Conservation (phyloP, 129 eudicot genomes). For the sunflower (Helianthus annuus) region HanXRQr2.0-SUNRISE NC_035434.2:52331665-52332164, state of each 20-base stretch:
- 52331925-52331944: neutral
- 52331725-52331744: constrained; percentile 28
- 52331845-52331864: constrained; percentile 3
- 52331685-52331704: neutral
- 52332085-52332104: too few relatives aligned
- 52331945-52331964: neutral
- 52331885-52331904: neutral
- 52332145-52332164: too few relatives aligned
- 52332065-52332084: too few relatives aligned
- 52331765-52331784: constrained; percentile 35
- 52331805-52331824: constrained; percentile 2
- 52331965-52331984: too few relatives aligned
- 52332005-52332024: too few relatives aligned
- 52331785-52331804: constrained; percentile 28
- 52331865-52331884: neutral
- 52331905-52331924: too few relatives aligned
- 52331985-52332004: too few relatives aligned
- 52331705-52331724: neutral
- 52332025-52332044: too few relatives aligned
- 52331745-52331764: constrained; percentile 9
- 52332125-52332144: too few relatives aligned
- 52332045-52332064: too few relatives aligned
- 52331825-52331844: constrained; percentile 4
- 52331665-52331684: constrained; percentile 23
- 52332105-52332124: too few relatives aligned